Conservation (phyloP, 108 stramenopile species). For the Nitzschia sp. region DNA sequence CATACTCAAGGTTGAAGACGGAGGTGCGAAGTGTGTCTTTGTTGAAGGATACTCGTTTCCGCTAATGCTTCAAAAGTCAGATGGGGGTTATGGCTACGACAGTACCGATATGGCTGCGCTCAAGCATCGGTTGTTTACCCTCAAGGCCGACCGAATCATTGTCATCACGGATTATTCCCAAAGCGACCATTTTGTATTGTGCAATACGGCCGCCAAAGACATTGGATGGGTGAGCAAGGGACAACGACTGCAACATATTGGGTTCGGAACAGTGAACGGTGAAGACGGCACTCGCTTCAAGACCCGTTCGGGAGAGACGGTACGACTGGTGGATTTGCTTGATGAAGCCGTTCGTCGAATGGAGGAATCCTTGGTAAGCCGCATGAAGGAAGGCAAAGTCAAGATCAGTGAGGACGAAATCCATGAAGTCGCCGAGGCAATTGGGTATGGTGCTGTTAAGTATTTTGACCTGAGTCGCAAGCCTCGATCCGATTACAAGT, state of each 20-base stretch:
- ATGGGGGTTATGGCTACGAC: conserved; percentile 99
- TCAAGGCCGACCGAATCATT: conserved; percentile 87
- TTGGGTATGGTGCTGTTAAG: conserved; percentile 99
- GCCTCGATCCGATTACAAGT: conserved; percentile 97
- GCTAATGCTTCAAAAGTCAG: conserved; percentile 97
- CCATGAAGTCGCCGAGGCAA: conserved; percentile 84
- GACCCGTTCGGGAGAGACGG: conserved; percentile 97
- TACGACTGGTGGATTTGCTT: conserved; percentile 96
- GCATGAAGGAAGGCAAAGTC: conserved; percentile 67
- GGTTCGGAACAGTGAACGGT: conserved; percentile 97
- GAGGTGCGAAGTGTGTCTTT: conserved; percentile 94
- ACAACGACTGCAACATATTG: conserved; percentile 92
- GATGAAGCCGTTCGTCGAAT: conserved; percentile 94
- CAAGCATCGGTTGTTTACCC: conserved; percentile 83
- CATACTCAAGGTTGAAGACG: conserved; percentile 77
- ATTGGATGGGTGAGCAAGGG: conserved; percentile 88
- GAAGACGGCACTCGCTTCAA: conserved; percentile 99
- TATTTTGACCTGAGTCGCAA: conserved; percentile 98
- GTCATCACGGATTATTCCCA: conserved; percentile 98
- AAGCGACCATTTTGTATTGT: conserved; percentile 95
- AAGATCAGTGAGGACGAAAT: conserved; percentile 85
- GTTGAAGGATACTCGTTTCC: conserved; percentile 86
- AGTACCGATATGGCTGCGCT: conserved; percentile 99
- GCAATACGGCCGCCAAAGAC: conserved; percentile 89
- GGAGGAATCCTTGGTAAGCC: conserved; percentile 78